Base-by-base conservation (phyloP, 129 eudicot species). In the Chrysanthemum makinoi region DNA sequence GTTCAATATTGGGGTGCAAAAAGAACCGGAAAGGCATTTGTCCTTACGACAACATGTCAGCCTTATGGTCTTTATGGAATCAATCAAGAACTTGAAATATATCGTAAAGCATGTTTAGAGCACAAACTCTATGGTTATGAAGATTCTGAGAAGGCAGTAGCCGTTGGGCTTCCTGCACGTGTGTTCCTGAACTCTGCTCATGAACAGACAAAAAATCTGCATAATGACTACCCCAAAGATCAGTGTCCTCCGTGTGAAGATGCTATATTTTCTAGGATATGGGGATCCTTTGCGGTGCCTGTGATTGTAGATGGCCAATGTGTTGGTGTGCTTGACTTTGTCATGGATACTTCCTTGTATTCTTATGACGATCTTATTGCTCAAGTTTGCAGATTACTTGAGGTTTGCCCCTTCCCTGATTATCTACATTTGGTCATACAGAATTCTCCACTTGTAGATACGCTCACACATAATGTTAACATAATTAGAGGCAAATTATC, bases 301-400 rank as follows among this genome's bases (percentile, higher is more conserved):
- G 20, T 66, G 57, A 20, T 18, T 11, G 6, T 10, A 48, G 5
- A 6, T 47, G 54, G 12, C 2, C 28, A 0, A 47, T 20, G 56
- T 66, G 55, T 47, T 47, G 70, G 70, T 14, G 70, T 66, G 43
- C 70, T 66, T 46, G 39, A 66, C 33, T 44, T 44, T 47, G 70
- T 66, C 56, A 46, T 20, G 24, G 70, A 66, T 66, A 20, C n/a
- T 10, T 2, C 28, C 43, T 24, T 10, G 65, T 33, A 60, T 60
- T 60, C 7, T 60, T 60, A 60, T 26, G 44, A 60, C 65, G 5
- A 12, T 60, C 39, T 46, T 66, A 66, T 66, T 66, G 16, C 20
- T 65, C 11, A 9, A 18, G 54, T 65, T 18, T 0, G 14, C 14
- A 20, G 14, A 20, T 12, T 33, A 19, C 69, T 65, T 65, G 8